Base-by-base conservation (phyloP, 1,139 yeast genomes). In the Suhomyces anneliseae region DNA sequence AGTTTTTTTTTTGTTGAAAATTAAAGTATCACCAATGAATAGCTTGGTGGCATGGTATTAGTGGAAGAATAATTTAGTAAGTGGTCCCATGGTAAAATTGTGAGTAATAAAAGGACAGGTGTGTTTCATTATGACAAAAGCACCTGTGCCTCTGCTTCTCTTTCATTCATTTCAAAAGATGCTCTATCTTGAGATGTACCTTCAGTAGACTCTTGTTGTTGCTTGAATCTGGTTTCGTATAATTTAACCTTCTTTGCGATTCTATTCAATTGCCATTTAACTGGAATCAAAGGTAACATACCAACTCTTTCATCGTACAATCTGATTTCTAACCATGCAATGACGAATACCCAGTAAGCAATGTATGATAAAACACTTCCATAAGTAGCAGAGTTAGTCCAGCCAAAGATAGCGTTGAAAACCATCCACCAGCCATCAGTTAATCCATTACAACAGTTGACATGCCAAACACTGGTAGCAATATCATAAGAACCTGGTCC, bases 341-440 rank as follows among this genome's bases (percentile, higher is more conserved):
- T 62, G 0, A 72, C 60, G n/a, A 59, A 60, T 2, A 60, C 10
- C 79, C 79, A 74, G 52, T 74, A 74, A 2, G 60, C 44, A 38
- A 63, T 64, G 54, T 74, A 74, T 36, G 72, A 63, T 4, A 61
- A 55, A 1, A 74, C 76, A 55, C 78, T 72, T 9, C 78, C 78
- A 53, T 72, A 72, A 1, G 79, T 74, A 8, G 80, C 80, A 40
- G 77, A 71, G 54, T 75, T 75, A 6, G 79, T 74, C 79, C 79
- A 74, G 10, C 79, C 79, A 44, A 74, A 66, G 35, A 74, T 57
- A 7, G 79, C 79, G 19, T 76, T 74, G 46, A 70, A 64, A 19
- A 74, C 62, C 78, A 74, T 73, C 79, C 79, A 74, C 38, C 79
- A 78, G 48, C 74, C 79, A 32, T 73, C 78, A 52, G 72, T 73